Percentiles rank a stretch among this genome's conserved stretches.
These are phyloP conservation scores for Saprolegnia diclina DNA, from an alignment of 352 stramenopile species.

Conservation along the genomic window DNA sequence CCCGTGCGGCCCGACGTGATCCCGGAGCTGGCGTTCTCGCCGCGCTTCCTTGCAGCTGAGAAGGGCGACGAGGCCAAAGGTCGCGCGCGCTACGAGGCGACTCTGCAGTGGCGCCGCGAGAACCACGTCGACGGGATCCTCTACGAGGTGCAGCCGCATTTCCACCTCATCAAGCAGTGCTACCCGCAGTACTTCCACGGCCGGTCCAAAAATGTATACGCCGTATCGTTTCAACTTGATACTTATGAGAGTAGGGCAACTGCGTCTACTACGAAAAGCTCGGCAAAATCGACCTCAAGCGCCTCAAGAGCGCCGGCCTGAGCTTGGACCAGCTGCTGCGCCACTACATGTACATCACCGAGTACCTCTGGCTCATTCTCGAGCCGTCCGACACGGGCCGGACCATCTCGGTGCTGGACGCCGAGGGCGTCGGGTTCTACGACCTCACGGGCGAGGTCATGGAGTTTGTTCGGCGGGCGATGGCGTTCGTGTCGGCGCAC, in stretches of 20 bases:
- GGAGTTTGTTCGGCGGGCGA: constrained; percentile 84
- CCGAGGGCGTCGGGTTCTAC: constrained; percentile 83
- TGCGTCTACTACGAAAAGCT: constrained; percentile 80
- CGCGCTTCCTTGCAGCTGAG: constrained; percentile 74
- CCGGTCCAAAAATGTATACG: constrained; percentile 51
- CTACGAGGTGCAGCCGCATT: constrained; percentile 66
- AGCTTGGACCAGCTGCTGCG: constrained; percentile 82
- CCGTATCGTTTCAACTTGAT: not conserved
- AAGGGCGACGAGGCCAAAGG: constrained; percentile 81
- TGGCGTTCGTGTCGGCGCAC: constrained; percentile 84
- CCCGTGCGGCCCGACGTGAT: not conserved
- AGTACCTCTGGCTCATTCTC: constrained; percentile 84
- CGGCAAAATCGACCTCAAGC: constrained; percentile 80
- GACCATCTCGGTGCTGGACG: constrained; percentile 80
- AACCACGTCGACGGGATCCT: constrained; percentile 86
- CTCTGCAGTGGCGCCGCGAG: constrained; percentile 78
- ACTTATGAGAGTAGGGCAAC: constrained; percentile 5
- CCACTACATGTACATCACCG: constrained; percentile 91
- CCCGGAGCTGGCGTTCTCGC: constrained; percentile 53
- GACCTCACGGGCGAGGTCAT: constrained; percentile 81
- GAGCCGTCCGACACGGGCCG: constrained; percentile 63
- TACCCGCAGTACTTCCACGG: constrained; percentile 90
- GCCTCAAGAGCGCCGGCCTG: constrained; percentile 79
- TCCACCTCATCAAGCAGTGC: constrained; percentile 87
- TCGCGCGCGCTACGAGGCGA: constrained; percentile 63